Conservation (phyloP, 2,329 filamentous ascomycete genomes). For the Aspergillus ochraceoroseus region DNA sequence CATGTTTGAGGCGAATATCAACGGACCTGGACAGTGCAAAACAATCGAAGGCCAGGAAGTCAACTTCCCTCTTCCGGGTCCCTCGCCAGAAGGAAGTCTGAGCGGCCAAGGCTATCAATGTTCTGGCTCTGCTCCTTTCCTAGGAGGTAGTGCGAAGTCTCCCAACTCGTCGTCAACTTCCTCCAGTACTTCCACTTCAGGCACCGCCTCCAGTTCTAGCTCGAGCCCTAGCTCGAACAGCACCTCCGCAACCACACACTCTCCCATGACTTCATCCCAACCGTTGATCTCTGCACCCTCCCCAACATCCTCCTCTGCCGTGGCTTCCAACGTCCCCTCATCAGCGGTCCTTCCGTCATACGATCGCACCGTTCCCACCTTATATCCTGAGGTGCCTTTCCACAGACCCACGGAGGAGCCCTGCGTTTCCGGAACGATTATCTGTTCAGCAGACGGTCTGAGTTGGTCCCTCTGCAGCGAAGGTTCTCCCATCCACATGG, state of each 20-base stretch:
- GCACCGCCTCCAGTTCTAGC: background rate
- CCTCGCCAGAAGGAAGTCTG: constrained; percentile 44
- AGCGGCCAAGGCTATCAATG: constrained; percentile 37
- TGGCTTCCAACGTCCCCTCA: constrained; percentile 15
- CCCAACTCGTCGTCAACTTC: no score
- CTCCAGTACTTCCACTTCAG: background rate
- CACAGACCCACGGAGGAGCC: constrained; percentile 1
- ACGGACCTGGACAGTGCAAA: constrained; percentile 50
- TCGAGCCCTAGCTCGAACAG: background rate
- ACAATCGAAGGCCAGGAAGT: constrained; percentile 57
- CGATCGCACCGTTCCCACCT: background rate
- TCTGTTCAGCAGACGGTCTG: constrained; percentile 31
- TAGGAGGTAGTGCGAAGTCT: constrained; percentile 17
- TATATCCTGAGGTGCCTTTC: background rate
- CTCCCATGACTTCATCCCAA: background rate
- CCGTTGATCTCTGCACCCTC: constrained; percentile 4
- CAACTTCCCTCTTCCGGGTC: constrained; percentile 62
- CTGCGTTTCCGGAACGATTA: constrained; percentile 30
- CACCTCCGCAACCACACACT: background rate
- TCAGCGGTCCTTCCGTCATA: constrained; percentile 9
- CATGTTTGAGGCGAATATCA: constrained; percentile 68
- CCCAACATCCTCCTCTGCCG: constrained; percentile 13
- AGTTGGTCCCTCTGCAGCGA: constrained; percentile 36
- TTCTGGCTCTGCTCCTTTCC: constrained; percentile 30
- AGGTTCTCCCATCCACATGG: constrained; percentile 34